These are phyloP conservation scores for Penicillium herquei DNA, from an alignment of 495 filamentous ascomycete genomes.

Conservation along the genomic window DNA sequence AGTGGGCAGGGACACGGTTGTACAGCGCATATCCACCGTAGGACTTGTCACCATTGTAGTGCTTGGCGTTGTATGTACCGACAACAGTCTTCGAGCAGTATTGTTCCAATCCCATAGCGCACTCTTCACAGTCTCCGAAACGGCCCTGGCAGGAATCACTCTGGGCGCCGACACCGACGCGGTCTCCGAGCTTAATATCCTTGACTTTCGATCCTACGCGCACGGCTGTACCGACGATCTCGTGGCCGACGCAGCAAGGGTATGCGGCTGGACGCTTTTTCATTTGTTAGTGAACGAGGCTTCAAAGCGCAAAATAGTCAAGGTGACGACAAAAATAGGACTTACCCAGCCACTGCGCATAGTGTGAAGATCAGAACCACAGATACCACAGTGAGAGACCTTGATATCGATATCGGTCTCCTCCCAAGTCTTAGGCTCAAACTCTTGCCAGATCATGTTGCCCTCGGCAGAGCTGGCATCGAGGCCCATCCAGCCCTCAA, in stretches of 20 bases:
- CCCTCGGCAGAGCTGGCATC: slow-evolving; percentile 58
- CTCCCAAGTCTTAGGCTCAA: slow-evolving; percentile 76
- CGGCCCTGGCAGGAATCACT: slow-evolving; percentile 62
- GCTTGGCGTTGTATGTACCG: slow-evolving; percentile 39
- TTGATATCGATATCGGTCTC: slow-evolving; percentile 69
- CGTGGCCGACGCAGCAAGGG: slow-evolving; percentile 77
- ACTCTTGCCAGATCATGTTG: slow-evolving; percentile 75
- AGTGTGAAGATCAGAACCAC: slow-evolving; percentile 66
- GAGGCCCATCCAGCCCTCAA: slow-evolving; percentile 81
- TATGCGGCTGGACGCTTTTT: slow-evolving; percentile 49
- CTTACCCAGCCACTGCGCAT: slow-evolving; percentile 70
- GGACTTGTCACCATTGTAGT: slow-evolving; percentile 56
- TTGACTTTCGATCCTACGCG: slow-evolving; percentile 67
- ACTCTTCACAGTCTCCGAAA: slow-evolving; percentile 66
- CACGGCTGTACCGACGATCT: slow-evolving; percentile 77
- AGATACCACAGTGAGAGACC: slow-evolving; percentile 44
- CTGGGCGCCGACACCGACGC: slow-evolving; percentile 87
- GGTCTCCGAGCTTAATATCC: slow-evolving; percentile 75
- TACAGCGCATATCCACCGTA: slow-evolving; percentile 73
- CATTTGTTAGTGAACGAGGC: too few relatives aligned
- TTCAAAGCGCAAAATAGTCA: background rate
- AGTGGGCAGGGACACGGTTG: slow-evolving; percentile 67
- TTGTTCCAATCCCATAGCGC: slow-evolving; percentile 58
- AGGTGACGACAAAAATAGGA: background rate
- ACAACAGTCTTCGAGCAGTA: slow-evolving; percentile 64